Conservation (phyloP, 1,284 basidiomycete species). For the Heterobasidion parviporum region DNA sequence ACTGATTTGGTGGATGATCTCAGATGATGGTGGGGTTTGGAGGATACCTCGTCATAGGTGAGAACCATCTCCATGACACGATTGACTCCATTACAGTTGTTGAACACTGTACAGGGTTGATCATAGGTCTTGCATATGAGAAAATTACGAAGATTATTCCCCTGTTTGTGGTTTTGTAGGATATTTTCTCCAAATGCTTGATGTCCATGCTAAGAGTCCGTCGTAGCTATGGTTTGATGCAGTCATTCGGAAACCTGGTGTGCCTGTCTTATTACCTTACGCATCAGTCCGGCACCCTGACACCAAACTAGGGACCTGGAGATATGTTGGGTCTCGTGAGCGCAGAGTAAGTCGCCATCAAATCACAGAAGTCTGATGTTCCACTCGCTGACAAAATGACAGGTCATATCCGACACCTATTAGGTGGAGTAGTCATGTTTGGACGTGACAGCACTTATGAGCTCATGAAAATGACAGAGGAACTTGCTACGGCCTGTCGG, state of each 20-base stretch:
- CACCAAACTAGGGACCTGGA: constrained; percentile 51
- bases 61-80: constrained; percentile 1
- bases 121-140: constrained; percentile 61
- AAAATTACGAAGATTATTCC: constrained; percentile 59
- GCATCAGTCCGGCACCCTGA: background rate
- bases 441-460: too few relatives aligned
- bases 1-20: constrained; percentile 2
- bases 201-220: constrained; percentile 7
- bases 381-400: background rate
- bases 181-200: constrained; percentile 6
- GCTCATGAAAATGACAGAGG: constrained; percentile 22
- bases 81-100: background rate
- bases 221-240: constrained; percentile 57
- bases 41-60: constrained; percentile 67
- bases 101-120: constrained; percentile 33
- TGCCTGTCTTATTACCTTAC: constrained; percentile 4
- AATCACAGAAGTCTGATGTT: constrained; percentile 1
- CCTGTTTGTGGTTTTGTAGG: constrained; percentile 60
- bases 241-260: constrained; percentile 61
- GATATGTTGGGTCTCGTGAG: constrained; percentile 66
- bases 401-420: constrained; percentile 64
- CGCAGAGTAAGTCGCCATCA: constrained; percentile 40
- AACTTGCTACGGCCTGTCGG: constrained; percentile 64
- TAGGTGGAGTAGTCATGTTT: constrained; percentile 26
- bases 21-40: constrained; percentile 71